A percentile compares a stretch with the other conserved stretches of the same genome.
phyloP scores from a whole-genome alignment of 345 rosid genomes.

The Gossypium herbaceum region DNA sequence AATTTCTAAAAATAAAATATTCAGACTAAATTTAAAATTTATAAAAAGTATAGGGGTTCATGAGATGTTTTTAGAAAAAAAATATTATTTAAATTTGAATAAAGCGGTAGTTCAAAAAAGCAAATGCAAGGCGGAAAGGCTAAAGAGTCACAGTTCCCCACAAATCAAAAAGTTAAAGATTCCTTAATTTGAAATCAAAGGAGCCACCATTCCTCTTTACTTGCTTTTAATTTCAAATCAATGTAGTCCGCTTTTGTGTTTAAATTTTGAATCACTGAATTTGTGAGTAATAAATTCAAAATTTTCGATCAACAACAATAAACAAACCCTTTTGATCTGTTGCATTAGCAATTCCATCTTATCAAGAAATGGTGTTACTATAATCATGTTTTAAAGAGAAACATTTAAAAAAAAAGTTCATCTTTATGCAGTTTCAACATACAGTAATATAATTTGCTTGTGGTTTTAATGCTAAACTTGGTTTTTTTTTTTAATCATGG shows the following conservation, averaged over 20 bases:
- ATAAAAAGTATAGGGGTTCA: too few species aligned
- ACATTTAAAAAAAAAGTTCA: not conserved
- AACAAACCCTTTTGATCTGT: too few species aligned
- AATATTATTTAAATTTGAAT: not conserved
- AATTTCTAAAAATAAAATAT: too few species aligned
- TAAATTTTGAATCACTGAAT: not conserved
- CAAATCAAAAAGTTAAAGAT: not conserved
- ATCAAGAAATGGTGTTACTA: not conserved
- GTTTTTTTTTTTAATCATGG: not conserved
- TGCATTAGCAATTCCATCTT: not conserved
- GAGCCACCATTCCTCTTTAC: too few species aligned
- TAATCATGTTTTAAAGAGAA: not conserved
- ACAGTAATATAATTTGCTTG: not conserved
- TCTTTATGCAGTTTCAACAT: not conserved
- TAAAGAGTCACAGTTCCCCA: not conserved
- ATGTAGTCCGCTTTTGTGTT: not conserved
- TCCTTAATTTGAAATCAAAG: not conserved
- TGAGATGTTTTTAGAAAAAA: too few species aligned
- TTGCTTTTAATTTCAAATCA: not conserved
- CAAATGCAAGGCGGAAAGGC: not conserved
- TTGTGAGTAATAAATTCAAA: too few species aligned
- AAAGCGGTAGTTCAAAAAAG: not conserved
- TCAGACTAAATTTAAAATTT: too few species aligned
- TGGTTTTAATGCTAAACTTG: not conserved
- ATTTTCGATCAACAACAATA: too few species aligned